These are phyloP conservation scores for Coniochaeta sp. DNA, from an alignment of 2,329 filamentous ascomycete genomes.

Conservation along the genomic window DNA sequence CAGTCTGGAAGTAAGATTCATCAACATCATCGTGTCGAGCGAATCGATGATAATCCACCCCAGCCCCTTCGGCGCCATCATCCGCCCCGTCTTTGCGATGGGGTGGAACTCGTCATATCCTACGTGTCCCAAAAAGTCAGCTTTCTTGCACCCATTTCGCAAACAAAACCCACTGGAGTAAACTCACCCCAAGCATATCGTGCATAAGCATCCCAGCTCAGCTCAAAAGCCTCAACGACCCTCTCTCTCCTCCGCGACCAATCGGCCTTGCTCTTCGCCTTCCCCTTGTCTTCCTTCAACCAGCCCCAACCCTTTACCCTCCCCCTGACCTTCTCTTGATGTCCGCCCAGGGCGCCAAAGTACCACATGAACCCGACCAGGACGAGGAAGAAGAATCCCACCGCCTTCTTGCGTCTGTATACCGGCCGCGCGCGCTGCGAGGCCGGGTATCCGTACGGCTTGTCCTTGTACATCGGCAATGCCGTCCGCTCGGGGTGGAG, in stretches of 20 bases:
- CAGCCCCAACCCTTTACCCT: slow-evolving; percentile 39
- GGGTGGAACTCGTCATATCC: slow-evolving; percentile 85
- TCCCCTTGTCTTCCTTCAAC: slow-evolving; percentile 41
- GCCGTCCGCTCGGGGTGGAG: slow-evolving; percentile 46
- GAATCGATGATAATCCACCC: slow-evolving; percentile 98
- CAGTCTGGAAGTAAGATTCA: slow-evolving; percentile 88
- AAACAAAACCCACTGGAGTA: not conserved
- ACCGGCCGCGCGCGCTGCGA: slow-evolving; percentile 51
- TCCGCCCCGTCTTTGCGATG: slow-evolving; percentile 65
- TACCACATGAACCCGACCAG: slow-evolving; percentile 61
- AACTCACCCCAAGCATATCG: slow-evolving; percentile 85
- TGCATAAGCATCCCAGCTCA: slow-evolving; percentile 91
- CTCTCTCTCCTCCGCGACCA: slow-evolving; percentile 73
- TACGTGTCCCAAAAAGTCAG: slow-evolving; percentile 26
- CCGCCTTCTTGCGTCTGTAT: slow-evolving; percentile 57
- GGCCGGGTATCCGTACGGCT: slow-evolving; percentile 69
- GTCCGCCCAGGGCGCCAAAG: slow-evolving; percentile 49
- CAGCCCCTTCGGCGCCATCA: slow-evolving; percentile 84
- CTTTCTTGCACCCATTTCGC: slow-evolving; percentile 1
- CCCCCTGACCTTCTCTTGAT: slow-evolving; percentile 26
- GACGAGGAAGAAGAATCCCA: slow-evolving; percentile 43
- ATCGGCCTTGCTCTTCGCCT: slow-evolving; percentile 41
- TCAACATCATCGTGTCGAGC: slow-evolving; percentile 93
- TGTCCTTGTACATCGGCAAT: slow-evolving; percentile 98
- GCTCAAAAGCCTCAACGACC: slow-evolving; percentile 81